Evolutionary conservation across 805 yeast species (phyloP), one percentile per base, ranked within the genome.

Genomic region (Sungouiozyma intestinalis): DNA sequence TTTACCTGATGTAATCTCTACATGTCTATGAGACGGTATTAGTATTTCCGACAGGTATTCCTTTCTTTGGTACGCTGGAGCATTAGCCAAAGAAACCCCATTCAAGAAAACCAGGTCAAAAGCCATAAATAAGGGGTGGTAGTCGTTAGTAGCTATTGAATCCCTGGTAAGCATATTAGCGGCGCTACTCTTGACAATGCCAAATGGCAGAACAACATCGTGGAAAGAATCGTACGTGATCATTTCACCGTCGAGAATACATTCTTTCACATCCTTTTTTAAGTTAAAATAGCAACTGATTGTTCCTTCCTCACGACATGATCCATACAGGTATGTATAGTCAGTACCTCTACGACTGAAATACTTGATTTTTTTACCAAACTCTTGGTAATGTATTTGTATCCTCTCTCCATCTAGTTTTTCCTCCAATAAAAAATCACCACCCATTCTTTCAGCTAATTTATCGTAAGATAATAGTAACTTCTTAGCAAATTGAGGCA

Each of bases 401-500:
- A 85, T 77, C 49, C 98, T 65, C 59, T 90, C 97, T 2, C 97
- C 98, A 60, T 90, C 97, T 64, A 87, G 72, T 57, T 90, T 90
- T 57, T 90, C 97, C 54, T 90, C 97, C 8, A 90, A 76, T 40
- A 70, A 72, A 52, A 86, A 85, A 19, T 69, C 65, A 47, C 60
- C 19, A 37, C 58, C 17, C 4, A 13, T 24, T 1, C 20, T 3
- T 54, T 83, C 65, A 18, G 60, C 64, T 16, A 82, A 60, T 3
- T 68, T 64, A 2, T 67, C 69, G 54, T 80, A 77, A 3, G 66
- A 62, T 24, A 66, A 65, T 1, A 78, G 65, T 8, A 41, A 8
- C 46, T 77, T 79, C 31, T 73, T 68, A 0, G 94, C 79, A 16
- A 82, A 62, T 62, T 85, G 94, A 0, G 97, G 95, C 17, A 74